Evolutionary conservation across 805 yeast genomes (phyloP), one percentile per base, ranked within the genome.

Genomic region (Hanseniaspora jakobsenii): DNA sequence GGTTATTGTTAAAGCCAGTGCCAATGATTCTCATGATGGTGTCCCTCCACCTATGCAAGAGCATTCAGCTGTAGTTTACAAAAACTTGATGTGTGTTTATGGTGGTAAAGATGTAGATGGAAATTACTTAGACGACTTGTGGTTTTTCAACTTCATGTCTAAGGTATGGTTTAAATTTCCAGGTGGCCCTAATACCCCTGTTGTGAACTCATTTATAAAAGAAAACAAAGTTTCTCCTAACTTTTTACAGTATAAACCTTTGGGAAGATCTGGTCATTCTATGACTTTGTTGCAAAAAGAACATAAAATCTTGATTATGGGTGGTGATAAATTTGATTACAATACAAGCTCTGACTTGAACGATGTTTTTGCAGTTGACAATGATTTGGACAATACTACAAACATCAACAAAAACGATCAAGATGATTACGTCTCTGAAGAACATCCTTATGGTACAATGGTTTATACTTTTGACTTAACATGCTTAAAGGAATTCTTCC

Each of bases 181-280:
- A 3, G 29, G 34, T 23, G 18, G 34, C n/a, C n/a, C n/a, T n/a
- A 38, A 45, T 4, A 6, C 28, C 6, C 24, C 50, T 1, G 55
- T 53, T 34, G 59, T 60, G 29, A 55, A 66, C n/a, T n/a, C n/a
- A 2, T 67, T 65, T 53, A 62, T 64, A 32, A 42, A 23, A 36
- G 39, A 42, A 16, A 42, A 42, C 18, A 42, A 29, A 22, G 39
- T 42, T 16, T 42, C 46, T n/a, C 39, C 46, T 6, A 42, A 42
- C 14, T 42, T 37, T 12, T 35, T 42, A 7, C 36, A 42, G 18
- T 42, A 42, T 27, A 30, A 42, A 17, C 94, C 95, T 1, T 82
- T 87, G 36, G 76, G 91, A 12, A 74, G 96, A 53, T 82, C 89
- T 50, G 97, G 97, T 8, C 98, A 91, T 62, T 76, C 94, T 6